Conservation (phyloP, 2,329 filamentous ascomycete genomes). For the Pleurostoma richardsiae region DNA sequence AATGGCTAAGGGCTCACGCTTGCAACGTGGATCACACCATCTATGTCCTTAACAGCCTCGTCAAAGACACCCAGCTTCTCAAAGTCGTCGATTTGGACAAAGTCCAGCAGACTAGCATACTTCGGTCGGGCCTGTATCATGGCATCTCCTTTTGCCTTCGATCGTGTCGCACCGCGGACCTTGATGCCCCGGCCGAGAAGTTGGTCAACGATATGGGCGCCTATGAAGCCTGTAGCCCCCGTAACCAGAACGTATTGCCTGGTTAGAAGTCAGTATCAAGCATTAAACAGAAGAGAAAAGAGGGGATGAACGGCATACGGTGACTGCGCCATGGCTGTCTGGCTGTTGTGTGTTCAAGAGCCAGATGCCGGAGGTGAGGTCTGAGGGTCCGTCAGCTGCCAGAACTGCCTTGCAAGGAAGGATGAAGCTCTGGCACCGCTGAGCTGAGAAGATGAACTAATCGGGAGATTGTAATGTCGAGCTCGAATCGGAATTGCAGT, state of each 20-base stretch:
- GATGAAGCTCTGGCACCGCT: too few relatives aligned
- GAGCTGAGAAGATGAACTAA: too few relatives aligned
- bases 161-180: slow-evolving; percentile 18
- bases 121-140: slow-evolving; percentile 20
- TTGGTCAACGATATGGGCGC: slow-evolving; percentile 13
- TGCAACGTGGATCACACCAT: slow-evolving; percentile 36
- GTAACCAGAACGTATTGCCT: slow-evolving; percentile 12
- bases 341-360: too few relatives aligned
- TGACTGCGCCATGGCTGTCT: too few relatives aligned
- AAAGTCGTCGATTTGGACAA: slow-evolving; percentile 28
- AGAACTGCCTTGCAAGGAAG: too few relatives aligned
- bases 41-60: slow-evolving; percentile 24
- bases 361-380: too few relatives aligned
- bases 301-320: too few relatives aligned
- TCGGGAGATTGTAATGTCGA: too few relatives aligned
- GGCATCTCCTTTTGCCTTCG: slow-evolving; percentile 15
- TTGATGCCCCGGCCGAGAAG: slow-evolving; percentile 16
- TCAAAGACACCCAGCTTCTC: slow-evolving; percentile 27
- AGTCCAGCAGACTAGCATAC: slow-evolving; percentile 18
- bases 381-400: too few relatives aligned
- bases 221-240: slow-evolving; percentile 21
- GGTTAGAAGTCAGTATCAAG: not conserved
- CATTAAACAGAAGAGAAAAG: too few relatives aligned
- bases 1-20: not conserved
- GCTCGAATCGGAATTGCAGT: too few relatives aligned